Conservation (phyloP, 768 basidiomycete genomes). For the Russula ochroleuca region DNA sequence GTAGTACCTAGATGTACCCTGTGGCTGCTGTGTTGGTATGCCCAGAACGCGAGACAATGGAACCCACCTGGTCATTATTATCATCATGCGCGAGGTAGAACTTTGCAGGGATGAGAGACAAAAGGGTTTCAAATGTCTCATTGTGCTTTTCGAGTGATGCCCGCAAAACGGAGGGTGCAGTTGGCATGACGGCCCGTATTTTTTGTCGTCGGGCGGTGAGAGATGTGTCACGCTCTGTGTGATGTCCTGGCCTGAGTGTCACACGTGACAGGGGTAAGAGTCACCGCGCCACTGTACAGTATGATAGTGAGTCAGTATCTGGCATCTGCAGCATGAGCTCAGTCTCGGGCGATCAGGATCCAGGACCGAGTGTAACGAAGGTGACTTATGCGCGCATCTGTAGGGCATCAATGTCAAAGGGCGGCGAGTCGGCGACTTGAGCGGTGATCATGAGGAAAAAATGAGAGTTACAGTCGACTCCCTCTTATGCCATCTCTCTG, state of each 20-base stretch:
- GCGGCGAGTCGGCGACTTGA: too few species aligned
- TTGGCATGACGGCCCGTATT: slow-evolving; percentile 5
- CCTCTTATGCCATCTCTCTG: too few species aligned
- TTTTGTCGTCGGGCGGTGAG: too few species aligned
- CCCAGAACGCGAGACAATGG: neutral
- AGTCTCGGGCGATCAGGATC: too few species aligned
- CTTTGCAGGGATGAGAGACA: slow-evolving; percentile 83
- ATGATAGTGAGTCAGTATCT: too few species aligned
- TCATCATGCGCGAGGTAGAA: slow-evolving; percentile 76
- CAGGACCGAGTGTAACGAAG: too few species aligned
- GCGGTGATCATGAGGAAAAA: too few species aligned
- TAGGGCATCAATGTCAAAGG: too few species aligned
- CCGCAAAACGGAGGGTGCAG: slow-evolving; percentile 38
- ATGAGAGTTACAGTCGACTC: too few species aligned
- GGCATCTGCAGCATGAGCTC: too few species aligned
- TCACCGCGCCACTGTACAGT: too few species aligned
- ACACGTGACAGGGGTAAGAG: neutral
- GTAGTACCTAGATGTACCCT: slow-evolving; percentile 67
- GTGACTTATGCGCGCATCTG: too few species aligned
- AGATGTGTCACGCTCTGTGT: neutral
- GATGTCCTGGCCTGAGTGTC: neutral
- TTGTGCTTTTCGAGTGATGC: slow-evolving; percentile 80
- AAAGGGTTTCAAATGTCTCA: slow-evolving; percentile 73
- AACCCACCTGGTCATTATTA: slow-evolving; percentile 60
- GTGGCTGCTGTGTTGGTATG: neutral